A percentile compares a stretch with the other conserved stretches of the same genome.
phyloP scores from a whole-genome alignment of 495 filamentous ascomycete species.

The Filosporella fistucella region DNA sequence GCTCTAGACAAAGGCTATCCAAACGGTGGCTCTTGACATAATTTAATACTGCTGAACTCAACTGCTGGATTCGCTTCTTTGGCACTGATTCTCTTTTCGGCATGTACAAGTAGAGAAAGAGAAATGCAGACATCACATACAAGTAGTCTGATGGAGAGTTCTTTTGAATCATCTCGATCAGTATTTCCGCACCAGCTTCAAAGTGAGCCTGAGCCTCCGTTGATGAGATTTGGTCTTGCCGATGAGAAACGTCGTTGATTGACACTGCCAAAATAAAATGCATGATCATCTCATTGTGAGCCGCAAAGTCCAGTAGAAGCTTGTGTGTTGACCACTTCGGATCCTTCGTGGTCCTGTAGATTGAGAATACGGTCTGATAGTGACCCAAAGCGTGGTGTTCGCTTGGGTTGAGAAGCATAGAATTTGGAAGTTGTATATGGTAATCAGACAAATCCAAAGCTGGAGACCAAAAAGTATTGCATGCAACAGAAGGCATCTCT shows the following conservation, averaged over 20 bases:
- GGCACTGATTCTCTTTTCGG: slow-evolving; percentile 1
- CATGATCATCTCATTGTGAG: slow-evolving; percentile 8
- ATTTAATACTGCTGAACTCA: slow-evolving; percentile 1
- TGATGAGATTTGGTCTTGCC: background rate
- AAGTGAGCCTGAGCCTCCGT: slow-evolving; percentile 1
- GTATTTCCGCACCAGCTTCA: background rate
- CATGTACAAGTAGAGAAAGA: slow-evolving; percentile 8
- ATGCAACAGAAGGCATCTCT: too few species aligned
- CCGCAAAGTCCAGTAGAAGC: slow-evolving; percentile 1
- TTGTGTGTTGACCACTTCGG: slow-evolving; percentile 11
- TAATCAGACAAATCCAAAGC: background rate
- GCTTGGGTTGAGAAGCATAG: background rate
- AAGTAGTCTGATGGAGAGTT: slow-evolving; percentile 1
- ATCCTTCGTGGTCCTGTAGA: slow-evolving; percentile 8
- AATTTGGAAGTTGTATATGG: slow-evolving; percentile 1
- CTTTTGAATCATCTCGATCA: background rate
- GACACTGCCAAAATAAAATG: slow-evolving; percentile 12
- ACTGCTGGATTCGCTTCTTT: background rate
- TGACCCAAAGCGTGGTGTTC: slow-evolving; percentile 5
- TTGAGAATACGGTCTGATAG: slow-evolving; percentile 7
- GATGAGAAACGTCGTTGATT: slow-evolving; percentile 8
- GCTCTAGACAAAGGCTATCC: slow-evolving; percentile 4
- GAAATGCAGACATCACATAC: slow-evolving; percentile 1
- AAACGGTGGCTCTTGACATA: slow-evolving; percentile 1
- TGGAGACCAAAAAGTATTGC: too few species aligned